These are phyloP conservation scores for Biscogniauxia mediterranea DNA, from an alignment of 2,329 filamentous ascomycete genomes.

Conservation along the genomic window DNA sequence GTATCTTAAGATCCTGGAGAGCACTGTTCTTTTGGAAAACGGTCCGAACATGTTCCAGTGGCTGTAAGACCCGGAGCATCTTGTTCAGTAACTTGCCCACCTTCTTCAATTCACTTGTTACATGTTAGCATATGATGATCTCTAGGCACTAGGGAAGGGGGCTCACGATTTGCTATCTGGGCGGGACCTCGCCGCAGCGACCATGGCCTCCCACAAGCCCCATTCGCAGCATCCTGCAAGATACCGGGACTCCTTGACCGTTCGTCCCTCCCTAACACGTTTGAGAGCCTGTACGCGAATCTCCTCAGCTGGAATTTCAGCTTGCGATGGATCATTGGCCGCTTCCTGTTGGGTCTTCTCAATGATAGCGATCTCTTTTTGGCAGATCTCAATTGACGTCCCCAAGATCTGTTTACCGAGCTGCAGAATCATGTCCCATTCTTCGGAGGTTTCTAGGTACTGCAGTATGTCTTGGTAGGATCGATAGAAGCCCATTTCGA, in stretches of 20 bases:
- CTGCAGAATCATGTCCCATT: conserved; percentile 21
- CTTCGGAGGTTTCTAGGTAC: conserved; percentile 13
- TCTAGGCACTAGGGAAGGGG: conserved; percentile 10
- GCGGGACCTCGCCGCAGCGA: conserved; percentile 37
- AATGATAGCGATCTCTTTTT: conserved; percentile 8
- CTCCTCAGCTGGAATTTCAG: conserved; percentile 6
- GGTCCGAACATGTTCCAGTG: background rate
- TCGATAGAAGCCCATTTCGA: conserved; percentile 19
- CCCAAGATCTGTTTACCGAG: conserved; percentile 21
- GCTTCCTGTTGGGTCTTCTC: conserved; percentile 2
- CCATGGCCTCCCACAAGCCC: conserved; percentile 39
- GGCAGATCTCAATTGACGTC: conserved; percentile 15
- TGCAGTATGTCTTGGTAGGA: conserved; percentile 18
- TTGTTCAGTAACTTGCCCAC: background rate
- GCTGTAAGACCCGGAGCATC: background rate
- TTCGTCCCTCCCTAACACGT: conserved; percentile 9
- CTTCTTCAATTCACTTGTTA: background rate
- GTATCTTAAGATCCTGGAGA: background rate
- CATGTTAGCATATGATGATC: background rate
- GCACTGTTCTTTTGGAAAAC: background rate
- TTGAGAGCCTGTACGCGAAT: conserved; percentile 1
- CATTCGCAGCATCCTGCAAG: conserved; percentile 24
- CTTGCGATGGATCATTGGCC: background rate
- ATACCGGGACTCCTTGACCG: conserved; percentile 3
- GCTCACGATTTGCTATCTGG: conserved; percentile 35